These are phyloP conservation scores for Microbotryomycetes sp. DNA, from an alignment of 1,284 basidiomycete species.

Conservation along the genomic window DNA sequence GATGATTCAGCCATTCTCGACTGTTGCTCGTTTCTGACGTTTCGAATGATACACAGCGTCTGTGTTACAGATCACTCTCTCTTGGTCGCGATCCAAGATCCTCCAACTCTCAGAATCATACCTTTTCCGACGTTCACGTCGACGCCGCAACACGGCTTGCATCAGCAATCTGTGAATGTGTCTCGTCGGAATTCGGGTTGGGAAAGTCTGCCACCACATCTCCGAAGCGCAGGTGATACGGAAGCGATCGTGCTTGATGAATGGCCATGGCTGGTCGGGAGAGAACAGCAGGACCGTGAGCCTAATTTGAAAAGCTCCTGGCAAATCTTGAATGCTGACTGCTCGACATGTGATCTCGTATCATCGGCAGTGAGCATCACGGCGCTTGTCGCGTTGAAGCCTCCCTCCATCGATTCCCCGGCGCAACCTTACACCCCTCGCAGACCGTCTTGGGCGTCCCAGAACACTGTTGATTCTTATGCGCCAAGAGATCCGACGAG, in stretches of 20 bases:
- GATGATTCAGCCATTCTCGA: no score
- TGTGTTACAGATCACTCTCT: constrained; percentile 26
- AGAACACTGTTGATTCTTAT: neutral
- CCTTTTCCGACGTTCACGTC: constrained; percentile 23
- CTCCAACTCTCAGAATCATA: constrained; percentile 31
- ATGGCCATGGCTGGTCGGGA: constrained; percentile 28
- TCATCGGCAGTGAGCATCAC: constrained; percentile 15
- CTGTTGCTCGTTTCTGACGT: no score
- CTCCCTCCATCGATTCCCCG: neutral
- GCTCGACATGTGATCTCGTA: no score
- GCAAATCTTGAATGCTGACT: no score
- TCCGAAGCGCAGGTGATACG: constrained; percentile 4
- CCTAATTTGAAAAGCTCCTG: no score
- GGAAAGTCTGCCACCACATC: constrained; percentile 2
- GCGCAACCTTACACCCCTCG: neutral
- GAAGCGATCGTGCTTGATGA: constrained; percentile 24
- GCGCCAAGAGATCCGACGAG: constrained; percentile 36
- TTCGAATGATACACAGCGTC: constrained; percentile 8
- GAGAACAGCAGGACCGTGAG: constrained; percentile 15
- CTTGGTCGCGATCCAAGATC: constrained; percentile 31
- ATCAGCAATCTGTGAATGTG: constrained; percentile 1
- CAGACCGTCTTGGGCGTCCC: neutral
- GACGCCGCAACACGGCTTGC: constrained; percentile 8
- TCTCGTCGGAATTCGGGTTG: constrained; percentile 18
- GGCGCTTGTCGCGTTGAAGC: constrained; percentile 3